Conservation (phyloP, 2,329 filamentous ascomycete species). For the Parafenestella ontariensis region DNA sequence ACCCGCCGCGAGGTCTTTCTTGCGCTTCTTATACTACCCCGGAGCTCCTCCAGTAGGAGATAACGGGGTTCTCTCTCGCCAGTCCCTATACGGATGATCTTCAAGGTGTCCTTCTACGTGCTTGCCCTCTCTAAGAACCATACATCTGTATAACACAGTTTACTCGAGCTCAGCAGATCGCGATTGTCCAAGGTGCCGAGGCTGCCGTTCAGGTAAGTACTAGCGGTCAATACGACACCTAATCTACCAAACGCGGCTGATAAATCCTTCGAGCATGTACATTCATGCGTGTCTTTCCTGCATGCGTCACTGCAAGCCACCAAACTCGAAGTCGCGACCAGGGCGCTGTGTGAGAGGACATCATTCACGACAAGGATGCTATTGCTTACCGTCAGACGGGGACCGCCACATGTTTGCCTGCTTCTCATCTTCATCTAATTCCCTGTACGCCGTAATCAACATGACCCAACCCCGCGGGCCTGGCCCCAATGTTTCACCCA, state of each 20-base stretch:
- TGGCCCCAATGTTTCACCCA: background rate
- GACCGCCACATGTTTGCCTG: background rate
- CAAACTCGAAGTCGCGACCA: background rate
- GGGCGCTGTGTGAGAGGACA: no score
- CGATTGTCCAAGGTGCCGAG: no score
- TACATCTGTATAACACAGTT: no score
- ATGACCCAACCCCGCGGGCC: background rate
- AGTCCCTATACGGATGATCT: no score
- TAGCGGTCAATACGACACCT: background rate
- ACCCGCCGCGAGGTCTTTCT: no score
- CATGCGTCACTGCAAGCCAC: background rate
- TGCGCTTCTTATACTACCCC: no score
- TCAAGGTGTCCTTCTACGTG: no score
- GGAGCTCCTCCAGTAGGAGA: no score
- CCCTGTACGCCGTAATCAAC: background rate
- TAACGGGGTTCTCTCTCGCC: no score
- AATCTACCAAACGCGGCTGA: background rate
- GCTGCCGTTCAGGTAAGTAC: no score
- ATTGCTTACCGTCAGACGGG: slow-evolving; percentile 1
- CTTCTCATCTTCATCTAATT: background rate
- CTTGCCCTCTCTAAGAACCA: no score
- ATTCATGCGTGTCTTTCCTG: background rate
- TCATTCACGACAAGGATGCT: background rate
- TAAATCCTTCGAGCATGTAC: background rate
- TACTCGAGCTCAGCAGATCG: no score